A percentile compares a stretch with the other conserved stretches of the same genome.
Evolutionary conservation across 2,329 filamentous ascomycete species (phyloP).

Genomic region (Clonostachys chloroleuca): DNA sequence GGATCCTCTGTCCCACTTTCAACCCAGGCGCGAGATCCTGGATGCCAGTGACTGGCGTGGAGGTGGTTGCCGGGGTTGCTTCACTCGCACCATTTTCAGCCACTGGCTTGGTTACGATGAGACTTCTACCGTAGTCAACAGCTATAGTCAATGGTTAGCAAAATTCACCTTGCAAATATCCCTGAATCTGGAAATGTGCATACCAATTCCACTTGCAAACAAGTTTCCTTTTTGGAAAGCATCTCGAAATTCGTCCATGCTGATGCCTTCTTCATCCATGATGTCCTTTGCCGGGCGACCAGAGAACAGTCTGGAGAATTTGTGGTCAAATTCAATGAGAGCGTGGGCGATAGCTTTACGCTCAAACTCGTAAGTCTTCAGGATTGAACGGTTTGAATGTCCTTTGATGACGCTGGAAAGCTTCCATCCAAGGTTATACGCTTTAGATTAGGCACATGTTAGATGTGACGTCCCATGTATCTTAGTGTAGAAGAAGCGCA

Average conservation of each 20-base stretch:
- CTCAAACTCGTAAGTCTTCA: slow-evolving; percentile 46
- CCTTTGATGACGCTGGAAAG: slow-evolving; percentile 40
- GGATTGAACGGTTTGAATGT: slow-evolving; percentile 31
- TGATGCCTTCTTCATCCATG: slow-evolving; percentile 56
- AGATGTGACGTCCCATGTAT: slow-evolving; percentile 14
- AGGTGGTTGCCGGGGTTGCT: slow-evolving; percentile 25
- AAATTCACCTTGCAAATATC: not conserved
- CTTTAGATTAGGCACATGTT: slow-evolving; percentile 34
- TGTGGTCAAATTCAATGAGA: slow-evolving; percentile 61
- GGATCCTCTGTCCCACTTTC: slow-evolving; percentile 51
- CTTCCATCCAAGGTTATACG: slow-evolving; percentile 49
- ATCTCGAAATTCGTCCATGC: slow-evolving; percentile 58
- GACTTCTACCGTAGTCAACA: slow-evolving; percentile 53
- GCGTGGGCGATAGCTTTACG: slow-evolving; percentile 57
- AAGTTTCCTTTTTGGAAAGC: slow-evolving; percentile 55
- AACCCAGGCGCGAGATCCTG: slow-evolving; percentile 27
- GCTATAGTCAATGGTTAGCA: slow-evolving; percentile 13
- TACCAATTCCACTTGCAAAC: slow-evolving; percentile 51
- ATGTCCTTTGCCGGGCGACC: slow-evolving; percentile 52
- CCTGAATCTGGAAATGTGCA: slow-evolving; percentile 3
- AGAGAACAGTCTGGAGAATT: slow-evolving; percentile 51
- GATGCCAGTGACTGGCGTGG: not conserved
- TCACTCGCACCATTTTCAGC: slow-evolving; percentile 37
- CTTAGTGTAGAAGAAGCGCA: slow-evolving; percentile 30
- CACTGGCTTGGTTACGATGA: slow-evolving; percentile 50